phyloP scores from a whole-genome alignment of 1,284 basidiomycete genomes.

The Bondarzewia mesenterica region DNA sequence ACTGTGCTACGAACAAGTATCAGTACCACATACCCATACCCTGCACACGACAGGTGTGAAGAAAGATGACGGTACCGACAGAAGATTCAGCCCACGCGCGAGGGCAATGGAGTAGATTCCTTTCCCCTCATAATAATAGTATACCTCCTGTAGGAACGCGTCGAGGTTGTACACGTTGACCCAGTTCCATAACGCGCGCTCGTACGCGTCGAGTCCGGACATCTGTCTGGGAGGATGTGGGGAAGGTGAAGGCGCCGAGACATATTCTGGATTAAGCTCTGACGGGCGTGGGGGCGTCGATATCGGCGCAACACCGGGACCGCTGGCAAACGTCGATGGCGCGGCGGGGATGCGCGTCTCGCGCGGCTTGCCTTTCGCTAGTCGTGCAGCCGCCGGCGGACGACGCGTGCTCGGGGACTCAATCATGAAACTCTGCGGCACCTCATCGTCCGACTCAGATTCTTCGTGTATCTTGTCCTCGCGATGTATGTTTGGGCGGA shows the following conservation, averaged over 20 bases:
- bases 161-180: slow-evolving; percentile 97
- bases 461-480: slow-evolving; percentile 49
- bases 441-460: slow-evolving; percentile 69
- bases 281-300: slow-evolving; percentile 64
- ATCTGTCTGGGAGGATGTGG: slow-evolving; percentile 36
- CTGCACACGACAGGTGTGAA: slow-evolving; percentile 1
- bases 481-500: slow-evolving; percentile 60
- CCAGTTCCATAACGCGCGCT: slow-evolving; percentile 96
- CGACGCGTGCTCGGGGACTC: slow-evolving; percentile 38
- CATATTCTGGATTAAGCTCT: slow-evolving; percentile 40
- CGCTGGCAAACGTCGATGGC: slow-evolving; percentile 14
- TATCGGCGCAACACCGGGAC: slow-evolving; percentile 18
- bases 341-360: slow-evolving; percentile 10
- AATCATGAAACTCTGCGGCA: slow-evolving; percentile 77
- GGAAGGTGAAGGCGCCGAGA: slow-evolving; percentile 15
- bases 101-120: slow-evolving; percentile 93
- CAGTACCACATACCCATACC: slow-evolving; percentile 13
- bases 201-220: slow-evolving; percentile 75
- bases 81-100: slow-evolving; percentile 78
- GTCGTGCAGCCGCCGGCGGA: slow-evolving; percentile 19
- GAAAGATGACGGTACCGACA: slow-evolving; percentile 52
- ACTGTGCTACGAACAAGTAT: slow-evolving; percentile 62
- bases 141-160: slow-evolving; percentile 90
- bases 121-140: slow-evolving; percentile 93
- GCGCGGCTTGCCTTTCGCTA: slow-evolving; percentile 31